phyloP scores from a whole-genome alignment of 164 flowering plant genomes.

The Aristolochia fimbriata region DNA sequence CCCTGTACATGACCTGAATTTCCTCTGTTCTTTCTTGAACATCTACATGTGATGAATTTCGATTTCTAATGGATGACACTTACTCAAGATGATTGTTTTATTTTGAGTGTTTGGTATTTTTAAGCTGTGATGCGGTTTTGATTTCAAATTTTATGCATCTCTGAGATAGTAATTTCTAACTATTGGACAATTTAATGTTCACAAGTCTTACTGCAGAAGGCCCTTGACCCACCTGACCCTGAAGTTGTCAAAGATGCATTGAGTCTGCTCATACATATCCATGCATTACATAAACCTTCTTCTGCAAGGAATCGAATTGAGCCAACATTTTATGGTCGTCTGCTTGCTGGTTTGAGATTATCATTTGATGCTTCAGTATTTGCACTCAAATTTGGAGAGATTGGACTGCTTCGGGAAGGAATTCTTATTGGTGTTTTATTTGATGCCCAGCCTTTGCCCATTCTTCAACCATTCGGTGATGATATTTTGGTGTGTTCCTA shows the following conservation, averaged over 20 bases:
- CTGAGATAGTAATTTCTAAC: constrained; percentile 6
- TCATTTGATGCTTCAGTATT: constrained; percentile 89
- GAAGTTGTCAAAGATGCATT: constrained; percentile 82
- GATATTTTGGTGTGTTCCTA: constrained; percentile 43
- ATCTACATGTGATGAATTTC: too few species aligned
- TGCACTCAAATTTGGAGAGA: constrained; percentile 66
- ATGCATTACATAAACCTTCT: constrained; percentile 41
- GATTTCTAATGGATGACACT: too few species aligned
- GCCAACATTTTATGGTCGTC: constrained; percentile 80
- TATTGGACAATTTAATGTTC: constrained; percentile 7
- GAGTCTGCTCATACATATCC: constrained; percentile 48
- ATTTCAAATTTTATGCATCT: too few species aligned
- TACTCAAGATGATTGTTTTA: too few species aligned
- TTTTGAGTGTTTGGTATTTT: too few species aligned
- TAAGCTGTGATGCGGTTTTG: too few species aligned
- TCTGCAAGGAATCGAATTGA: constrained; percentile 68
- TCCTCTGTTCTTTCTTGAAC: too few species aligned
- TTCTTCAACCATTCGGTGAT: constrained; percentile 81
- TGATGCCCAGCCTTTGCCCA: constrained; percentile 84
- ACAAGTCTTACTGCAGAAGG: constrained; percentile 71
- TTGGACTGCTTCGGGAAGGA: constrained; percentile 82
- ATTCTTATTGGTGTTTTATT: constrained; percentile 77
- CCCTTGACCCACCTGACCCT: constrained; percentile 76
- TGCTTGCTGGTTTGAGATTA: constrained; percentile 68
- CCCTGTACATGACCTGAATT: too few species aligned